These are phyloP conservation scores for Wallacemonas collosoma DNA, from an alignment of 208 protist species.

Conservation along the genomic window DNA sequence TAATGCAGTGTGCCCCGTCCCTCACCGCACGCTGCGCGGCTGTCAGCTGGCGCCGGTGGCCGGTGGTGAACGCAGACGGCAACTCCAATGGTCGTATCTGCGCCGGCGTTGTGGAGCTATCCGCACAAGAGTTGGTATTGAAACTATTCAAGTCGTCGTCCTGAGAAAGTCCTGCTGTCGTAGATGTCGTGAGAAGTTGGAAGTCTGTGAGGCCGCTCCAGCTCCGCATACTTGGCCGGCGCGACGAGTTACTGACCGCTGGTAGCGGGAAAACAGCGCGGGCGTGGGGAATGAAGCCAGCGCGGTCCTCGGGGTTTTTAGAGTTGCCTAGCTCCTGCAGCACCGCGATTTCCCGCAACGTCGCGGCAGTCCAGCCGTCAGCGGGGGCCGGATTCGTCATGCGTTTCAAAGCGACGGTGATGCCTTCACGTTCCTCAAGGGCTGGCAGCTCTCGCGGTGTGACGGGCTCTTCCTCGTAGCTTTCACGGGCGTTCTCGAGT, in stretches of 20 bases:
- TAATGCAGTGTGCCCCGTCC: constrained; percentile 53
- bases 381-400: constrained; percentile 71
- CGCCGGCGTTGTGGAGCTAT: constrained; percentile 9
- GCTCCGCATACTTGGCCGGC: constrained; percentile 13
- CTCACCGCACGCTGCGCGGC: constrained; percentile 11
- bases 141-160: constrained; percentile 16
- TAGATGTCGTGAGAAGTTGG: constrained; percentile 14
- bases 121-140: background rate
- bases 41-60: constrained; percentile 4
- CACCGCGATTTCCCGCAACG: constrained; percentile 89
- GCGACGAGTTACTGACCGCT: background rate
- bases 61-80: background rate
- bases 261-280: constrained; percentile 2
- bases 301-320: constrained; percentile 20
- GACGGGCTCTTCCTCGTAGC: background rate
- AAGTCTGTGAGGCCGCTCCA: constrained; percentile 15
- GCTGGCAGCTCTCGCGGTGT: background rate
- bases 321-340: constrained; percentile 88
- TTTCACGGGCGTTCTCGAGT: background rate
- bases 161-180: constrained; percentile 11
- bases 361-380: constrained; percentile 86
- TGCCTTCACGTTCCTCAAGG: background rate
- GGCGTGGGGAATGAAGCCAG: constrained; percentile 8
- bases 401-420: constrained; percentile 73
- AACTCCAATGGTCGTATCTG: constrained; percentile 4